Percentiles rank a stretch among this genome's conserved stretches.
Conservation (phyloP, 345 rosid species). For the Alliaria petiolata region DNA sequence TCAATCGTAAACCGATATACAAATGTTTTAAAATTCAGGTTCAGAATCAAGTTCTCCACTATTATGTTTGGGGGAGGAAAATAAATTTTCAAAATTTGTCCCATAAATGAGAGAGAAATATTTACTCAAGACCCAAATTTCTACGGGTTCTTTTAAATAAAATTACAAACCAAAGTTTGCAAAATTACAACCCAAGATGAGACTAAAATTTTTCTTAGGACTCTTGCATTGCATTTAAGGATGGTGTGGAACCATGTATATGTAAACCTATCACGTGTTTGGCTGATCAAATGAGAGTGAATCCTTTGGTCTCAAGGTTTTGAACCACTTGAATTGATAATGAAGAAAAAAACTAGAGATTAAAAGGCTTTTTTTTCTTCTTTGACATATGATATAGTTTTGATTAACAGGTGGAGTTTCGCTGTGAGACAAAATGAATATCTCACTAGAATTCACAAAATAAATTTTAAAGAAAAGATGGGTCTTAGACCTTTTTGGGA, state of each 20-base stretch:
- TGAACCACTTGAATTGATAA: no score
- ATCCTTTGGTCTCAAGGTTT: not conserved
- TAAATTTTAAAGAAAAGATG: not conserved
- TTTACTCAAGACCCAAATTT: not conserved
- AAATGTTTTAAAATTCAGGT: not conserved
- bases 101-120: not conserved
- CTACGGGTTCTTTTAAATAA: not conserved
- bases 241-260: not conserved
- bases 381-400: not conserved
- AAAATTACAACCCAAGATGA: not conserved
- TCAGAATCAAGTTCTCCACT: not conserved
- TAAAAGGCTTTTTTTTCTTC: no score
- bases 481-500: not conserved
- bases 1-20: no score
- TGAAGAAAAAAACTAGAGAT: no score
- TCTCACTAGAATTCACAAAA: not conserved
- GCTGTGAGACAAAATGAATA: not conserved
- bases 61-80: not conserved
- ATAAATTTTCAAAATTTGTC: not conserved
- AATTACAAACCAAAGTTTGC: not conserved
- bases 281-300: not conserved
- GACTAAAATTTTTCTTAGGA: no score
- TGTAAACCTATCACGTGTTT: not conserved
- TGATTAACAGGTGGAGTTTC: not conserved
- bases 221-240: no score